Conservation (phyloP, 495 filamentous ascomycete genomes). For the Amniculicola lignicola region DNA sequence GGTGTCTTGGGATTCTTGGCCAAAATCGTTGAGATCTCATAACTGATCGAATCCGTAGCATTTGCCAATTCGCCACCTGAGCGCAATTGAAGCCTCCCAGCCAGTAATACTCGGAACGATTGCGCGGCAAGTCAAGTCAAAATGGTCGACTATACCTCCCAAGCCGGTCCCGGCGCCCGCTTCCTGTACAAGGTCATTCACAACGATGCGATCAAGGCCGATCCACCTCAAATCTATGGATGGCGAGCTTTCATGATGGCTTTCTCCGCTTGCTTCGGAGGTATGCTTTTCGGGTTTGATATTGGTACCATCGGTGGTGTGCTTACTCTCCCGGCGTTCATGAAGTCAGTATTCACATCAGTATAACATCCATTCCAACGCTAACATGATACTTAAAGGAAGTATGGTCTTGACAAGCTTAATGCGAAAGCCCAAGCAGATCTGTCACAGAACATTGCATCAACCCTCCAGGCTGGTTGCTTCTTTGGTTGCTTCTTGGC, state of each 20-base stretch:
- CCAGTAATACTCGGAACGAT: too few relatives aligned
- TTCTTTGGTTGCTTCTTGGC: constrained; percentile 60
- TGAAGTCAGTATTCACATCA: constrained; percentile 38
- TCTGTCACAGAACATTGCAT: constrained; percentile 58
- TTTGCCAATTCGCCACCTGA: too few relatives aligned
- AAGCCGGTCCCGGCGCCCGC: constrained; percentile 10
- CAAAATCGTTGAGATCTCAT: too few relatives aligned
- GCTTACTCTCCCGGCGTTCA: constrained; percentile 50
- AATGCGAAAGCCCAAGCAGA: constrained; percentile 37
- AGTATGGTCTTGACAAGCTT: constrained; percentile 47
- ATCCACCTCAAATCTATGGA: constrained; percentile 74
- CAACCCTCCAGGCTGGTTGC: constrained; percentile 62
- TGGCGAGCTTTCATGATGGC: constrained; percentile 71
- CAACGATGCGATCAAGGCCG: constrained; percentile 74
- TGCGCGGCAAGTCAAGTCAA: too few relatives aligned
- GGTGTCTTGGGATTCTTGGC: too few relatives aligned
- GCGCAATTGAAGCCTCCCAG: too few relatives aligned
- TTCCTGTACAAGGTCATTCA: constrained; percentile 64
- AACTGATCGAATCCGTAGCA: too few relatives aligned
- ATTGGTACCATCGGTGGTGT: constrained; percentile 67
- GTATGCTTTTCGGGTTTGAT: constrained; percentile 67
- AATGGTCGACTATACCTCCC: too few relatives aligned
- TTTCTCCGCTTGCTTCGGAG: constrained; percentile 73
- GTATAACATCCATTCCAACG: not conserved
- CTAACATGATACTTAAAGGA: constrained; percentile 37